Evolutionary conservation across 2,329 filamentous ascomycete species (phyloP), one percentile per base, ranked within the genome.

Genomic region (Claviceps digitariae): DNA sequence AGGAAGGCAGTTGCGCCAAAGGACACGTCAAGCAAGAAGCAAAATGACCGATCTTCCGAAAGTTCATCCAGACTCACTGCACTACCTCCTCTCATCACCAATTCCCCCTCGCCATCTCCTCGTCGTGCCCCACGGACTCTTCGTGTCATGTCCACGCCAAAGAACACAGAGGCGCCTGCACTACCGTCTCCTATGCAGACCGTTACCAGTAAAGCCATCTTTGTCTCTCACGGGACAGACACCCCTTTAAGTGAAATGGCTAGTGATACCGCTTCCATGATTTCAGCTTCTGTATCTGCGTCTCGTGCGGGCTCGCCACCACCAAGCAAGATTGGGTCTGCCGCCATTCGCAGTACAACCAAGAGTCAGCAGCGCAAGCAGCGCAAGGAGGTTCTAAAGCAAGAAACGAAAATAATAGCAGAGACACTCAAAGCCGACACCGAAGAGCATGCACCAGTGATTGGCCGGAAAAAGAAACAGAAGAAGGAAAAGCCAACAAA

Each of bases 401-500:
- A 83, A 61, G 82, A 86, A 53, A 76, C 75, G 2, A 75, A 74
- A 20, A 65, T 74, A 36, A 75, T 82, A 55, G 70, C 68, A 3
- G 78, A 80, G 56, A 60, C 69, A 1, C 61, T 77, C 57, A 73
- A 74, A 49, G 61, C 69, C 15, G 82, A 83, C 55, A 66, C 74
- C 13, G 73, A 79, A 51, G 77, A 81, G 58, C 77, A 80, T 58
- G 87, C 82, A 8, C 87, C 88, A 0, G 85, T 94, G 43, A 66
- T 89, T 49, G 86, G 86, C 36, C 80, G 87, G 51, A 90, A 90
- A 74, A 91, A 89, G 74, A 93, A 91, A 70, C 81, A 87, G 65
- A 90, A 87, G 74, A 91, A 89, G 69, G 82, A 85, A 60, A 83
- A 80, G 61, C 66, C 67, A 15, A 36, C 52, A 8, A 66, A 67